Conservation (phyloP, 2,329 filamentous ascomycete species). For the Pyrenochaeta sp. region DNA sequence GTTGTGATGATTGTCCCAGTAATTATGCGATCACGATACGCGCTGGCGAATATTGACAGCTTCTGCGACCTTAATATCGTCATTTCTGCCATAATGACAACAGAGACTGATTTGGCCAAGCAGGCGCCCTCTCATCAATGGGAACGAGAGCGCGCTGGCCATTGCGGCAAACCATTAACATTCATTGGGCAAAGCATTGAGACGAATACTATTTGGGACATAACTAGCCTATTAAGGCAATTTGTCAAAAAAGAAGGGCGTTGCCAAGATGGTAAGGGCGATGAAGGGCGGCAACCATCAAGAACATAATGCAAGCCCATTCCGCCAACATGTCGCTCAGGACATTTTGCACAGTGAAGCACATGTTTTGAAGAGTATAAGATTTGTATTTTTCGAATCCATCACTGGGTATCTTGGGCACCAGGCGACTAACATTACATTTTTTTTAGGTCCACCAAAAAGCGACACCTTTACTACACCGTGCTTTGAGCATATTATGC, state of each 20-base stretch:
- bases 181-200: neutral
- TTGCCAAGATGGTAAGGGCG: conserved; percentile 5
- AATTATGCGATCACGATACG: no score
- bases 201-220: neutral
- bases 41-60: no score
- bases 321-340: neutral
- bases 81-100: neutral
- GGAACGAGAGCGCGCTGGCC: neutral
- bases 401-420: conserved; percentile 35
- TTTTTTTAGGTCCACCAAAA: conserved; percentile 20
- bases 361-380: conserved; percentile 3
- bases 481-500: conserved; percentile 1
- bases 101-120: neutral
- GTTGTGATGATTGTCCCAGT: no score
- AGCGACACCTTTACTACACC: conserved; percentile 8
- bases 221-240: conserved; percentile 16
- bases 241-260: conserved; percentile 14
- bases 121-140: neutral
- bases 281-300: neutral
- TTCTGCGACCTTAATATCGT: neutral
- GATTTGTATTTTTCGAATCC: conserved; percentile 14
- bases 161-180: neutral
- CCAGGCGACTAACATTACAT: conserved; percentile 22
- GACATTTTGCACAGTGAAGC: neutral
- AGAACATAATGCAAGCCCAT: neutral